A percentile compares a stretch with the other conserved stretches of the same genome.
Conservation (phyloP, 2,329 filamentous ascomycete species). For the Phoma herbarum region DNA sequence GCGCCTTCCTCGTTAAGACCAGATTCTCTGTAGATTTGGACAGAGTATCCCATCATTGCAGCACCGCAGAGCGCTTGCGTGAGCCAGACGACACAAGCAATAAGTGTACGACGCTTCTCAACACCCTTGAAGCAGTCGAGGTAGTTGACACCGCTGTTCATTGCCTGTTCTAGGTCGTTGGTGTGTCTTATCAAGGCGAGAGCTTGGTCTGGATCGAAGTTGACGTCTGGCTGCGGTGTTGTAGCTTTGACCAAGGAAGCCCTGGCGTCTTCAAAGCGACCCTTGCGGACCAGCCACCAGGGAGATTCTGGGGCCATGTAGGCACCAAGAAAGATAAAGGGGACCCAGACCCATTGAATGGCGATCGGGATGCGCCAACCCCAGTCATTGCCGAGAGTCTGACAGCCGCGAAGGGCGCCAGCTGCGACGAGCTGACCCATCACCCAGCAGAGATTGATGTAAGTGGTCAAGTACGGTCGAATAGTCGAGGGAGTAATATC, state of each 20-base stretch:
- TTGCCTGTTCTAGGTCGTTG: slow-evolving; percentile 61
- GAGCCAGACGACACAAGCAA: slow-evolving; percentile 64
- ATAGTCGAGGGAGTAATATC: slow-evolving; percentile 72
- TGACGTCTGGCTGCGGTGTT: slow-evolving; percentile 47
- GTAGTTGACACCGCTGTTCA: slow-evolving; percentile 55
- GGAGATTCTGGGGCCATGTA: slow-evolving; percentile 61
- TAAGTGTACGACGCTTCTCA: slow-evolving; percentile 61
- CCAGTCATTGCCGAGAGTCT: slow-evolving; percentile 69
- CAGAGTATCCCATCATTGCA: slow-evolving; percentile 20
- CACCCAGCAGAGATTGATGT: slow-evolving; percentile 76
- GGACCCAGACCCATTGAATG: slow-evolving; percentile 77
- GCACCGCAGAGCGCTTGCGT: slow-evolving; percentile 65
- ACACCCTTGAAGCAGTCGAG: slow-evolving; percentile 63
- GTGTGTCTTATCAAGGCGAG: slow-evolving; percentile 66
- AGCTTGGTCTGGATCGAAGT: slow-evolving; percentile 44
- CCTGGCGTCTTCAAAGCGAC: slow-evolving; percentile 53
- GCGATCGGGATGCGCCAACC: slow-evolving; percentile 70
- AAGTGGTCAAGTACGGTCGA: slow-evolving; percentile 63
- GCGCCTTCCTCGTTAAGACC: slow-evolving; percentile 15
- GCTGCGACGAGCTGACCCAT: slow-evolving; percentile 72
- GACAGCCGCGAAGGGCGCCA: slow-evolving; percentile 68
- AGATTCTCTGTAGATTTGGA: slow-evolving; percentile 40
- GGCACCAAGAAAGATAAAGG: slow-evolving; percentile 23
- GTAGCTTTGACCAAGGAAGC: slow-evolving; percentile 57
- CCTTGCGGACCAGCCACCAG: slow-evolving; percentile 57